A percentile compares a stretch with the other conserved stretches of the same genome.
Conservation (phyloP, 2,329 filamentous ascomycete genomes). For the Monosporascus ibericus region DNA sequence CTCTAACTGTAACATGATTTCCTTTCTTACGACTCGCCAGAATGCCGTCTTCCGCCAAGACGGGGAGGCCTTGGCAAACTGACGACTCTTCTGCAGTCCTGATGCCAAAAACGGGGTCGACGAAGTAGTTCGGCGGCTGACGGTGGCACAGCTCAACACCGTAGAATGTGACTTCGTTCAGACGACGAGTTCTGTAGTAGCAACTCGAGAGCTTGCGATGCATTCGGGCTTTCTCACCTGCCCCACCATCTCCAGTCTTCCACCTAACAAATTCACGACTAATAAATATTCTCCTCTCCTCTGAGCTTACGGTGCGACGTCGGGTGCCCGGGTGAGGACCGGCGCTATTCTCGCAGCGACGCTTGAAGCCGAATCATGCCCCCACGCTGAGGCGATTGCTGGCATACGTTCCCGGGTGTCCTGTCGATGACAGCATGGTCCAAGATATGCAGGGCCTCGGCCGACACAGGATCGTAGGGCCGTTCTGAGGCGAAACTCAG, state of each 20-base stretch:
- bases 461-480: not conserved
- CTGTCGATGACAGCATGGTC: not conserved
- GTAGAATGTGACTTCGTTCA: no score
- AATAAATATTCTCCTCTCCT: not conserved
- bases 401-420: not conserved
- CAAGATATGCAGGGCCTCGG: not conserved
- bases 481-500: not conserved
- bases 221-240: not conserved
- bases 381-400: not conserved
- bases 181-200: not conserved
- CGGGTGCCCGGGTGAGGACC: not conserved
- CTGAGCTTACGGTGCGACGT: not conserved
- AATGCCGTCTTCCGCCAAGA: slow-evolving; percentile 1
- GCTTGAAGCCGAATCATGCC: not conserved
- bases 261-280: not conserved
- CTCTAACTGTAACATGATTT: not conserved
- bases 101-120: not conserved
- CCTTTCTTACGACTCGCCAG: slow-evolving; percentile 1
- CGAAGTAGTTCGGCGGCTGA: not conserved
- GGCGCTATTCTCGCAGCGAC: not conserved
- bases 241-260: not conserved
- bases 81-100: not conserved
- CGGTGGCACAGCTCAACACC: not conserved
- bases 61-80: not conserved
- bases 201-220: not conserved